Base-by-base conservation (phyloP, 805 yeast species). In the Candida sonorensis region DNA sequence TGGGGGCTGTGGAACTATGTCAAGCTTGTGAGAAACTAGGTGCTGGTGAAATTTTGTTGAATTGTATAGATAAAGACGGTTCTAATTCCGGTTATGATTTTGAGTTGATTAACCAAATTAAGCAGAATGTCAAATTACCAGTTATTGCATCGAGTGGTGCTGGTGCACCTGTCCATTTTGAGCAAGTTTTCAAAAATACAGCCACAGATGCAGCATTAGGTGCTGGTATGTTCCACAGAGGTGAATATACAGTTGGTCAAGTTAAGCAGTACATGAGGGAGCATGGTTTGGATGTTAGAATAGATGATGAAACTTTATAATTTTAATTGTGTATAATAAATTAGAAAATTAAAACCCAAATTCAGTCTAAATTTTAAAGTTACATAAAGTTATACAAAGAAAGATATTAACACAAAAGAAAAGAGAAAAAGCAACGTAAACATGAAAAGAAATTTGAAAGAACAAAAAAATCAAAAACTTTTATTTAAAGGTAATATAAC, bases 71-170 rank as follows among this genome's bases (percentile, higher is more conserved):
- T 57, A 86, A 85, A 60, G 99, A 92, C 57, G 99, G 99, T 9
- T 75, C 95, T 9, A 94, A 92, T 54, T 78, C 88, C 15, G 99
- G 99, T 0, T 92, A 75, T 51, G 97, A 92, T 49, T 65, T 86
- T 35, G 97, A 92, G 54, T 67, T 92, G 31, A 75, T 92, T 27
- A 62, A 72, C 15, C 90, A 81, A 47, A 77, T 86, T 37, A 92
- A 92, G 48, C 47, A 64, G 2, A 77, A 82, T 1, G 94, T 86
- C 5, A 62, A 65, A 1, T 81, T 94, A 29, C 99, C 99, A 0
- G 97, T 92, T 2, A 92, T 92, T 56, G 97, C 98, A 0, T 87
- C 97, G 6, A 81, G 94, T 40, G 99, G 99, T 34, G 99, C 99
- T 5, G 99, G 99, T 31, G 74, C 64, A 15, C 98, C 99, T 2